Evolutionary conservation across 345 rosid species (phyloP), one percentile per base, ranked within the genome.

Genomic region (Lepidium sativum): DNA sequence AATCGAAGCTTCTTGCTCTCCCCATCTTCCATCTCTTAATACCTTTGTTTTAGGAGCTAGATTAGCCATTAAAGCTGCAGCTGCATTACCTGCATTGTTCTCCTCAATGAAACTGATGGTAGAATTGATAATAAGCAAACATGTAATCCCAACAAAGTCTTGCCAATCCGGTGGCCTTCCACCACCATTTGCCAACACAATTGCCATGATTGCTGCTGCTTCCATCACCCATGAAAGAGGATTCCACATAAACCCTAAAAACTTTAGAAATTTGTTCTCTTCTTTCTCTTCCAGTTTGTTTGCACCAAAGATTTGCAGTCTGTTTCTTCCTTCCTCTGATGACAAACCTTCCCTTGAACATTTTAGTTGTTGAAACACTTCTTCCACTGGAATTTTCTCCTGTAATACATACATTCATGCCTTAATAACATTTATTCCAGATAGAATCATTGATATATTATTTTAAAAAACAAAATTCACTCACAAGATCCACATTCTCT

Each of bases 151-250:
- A 31, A 92, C 67, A 40, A 92, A 89, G 69, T 92, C 98, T 70
- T 82, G 98, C 97, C 98, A 92, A 38, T 90, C 98, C 10, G 97
- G 92, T 8, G 95, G 88, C 75, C 77, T 83, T 41, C 96, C 97
- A 38, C 86, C 98, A 63, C 97, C 98, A 38, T 92, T 86, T 53
- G 99, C 96, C 69, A 92, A 75, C 43, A 63, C 90, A 73, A 92
- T 86, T 37, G 99, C 96, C 99, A 92, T 92, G 54, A 92, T 78
- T 8, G 99, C 96, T 12, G 97, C 99, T 16, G 78, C 51, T 70
- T 89, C 97, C 98, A 92, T 92, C 14, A 92, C 98, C 98, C 98
- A 92, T 43, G 98, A 92, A 5, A 89, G 70, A 65, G 96, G 97
- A 58, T 92, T 87, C 97, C 98, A 92, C 98, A 92, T 89, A 53